Evolutionary conservation across 441 rosid species (phyloP).

Genomic region (Erodium texanum): DNA sequence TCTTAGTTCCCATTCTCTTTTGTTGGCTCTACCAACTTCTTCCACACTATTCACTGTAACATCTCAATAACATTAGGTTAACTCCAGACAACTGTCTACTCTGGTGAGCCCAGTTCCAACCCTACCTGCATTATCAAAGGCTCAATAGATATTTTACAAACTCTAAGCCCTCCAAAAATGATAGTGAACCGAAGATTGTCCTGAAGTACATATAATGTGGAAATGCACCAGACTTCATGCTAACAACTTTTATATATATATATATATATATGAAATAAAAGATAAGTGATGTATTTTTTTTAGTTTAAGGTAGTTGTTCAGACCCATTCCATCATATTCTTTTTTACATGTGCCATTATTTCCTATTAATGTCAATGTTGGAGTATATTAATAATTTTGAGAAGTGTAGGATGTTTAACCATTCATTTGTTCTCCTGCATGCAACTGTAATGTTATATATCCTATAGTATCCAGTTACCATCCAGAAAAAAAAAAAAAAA

Average conservation of each 20-base stretch:
- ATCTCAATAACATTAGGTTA: not conserved
- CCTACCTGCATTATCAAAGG: not conserved
- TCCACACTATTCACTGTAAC: not conserved
- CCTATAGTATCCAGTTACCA: constrained; percentile 13
- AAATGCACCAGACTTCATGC: too few relatives aligned
- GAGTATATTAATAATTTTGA: not conserved
- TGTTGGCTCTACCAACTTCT: not conserved
- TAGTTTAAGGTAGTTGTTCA: not conserved
- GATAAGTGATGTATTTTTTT: not conserved
- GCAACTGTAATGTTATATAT: not conserved
- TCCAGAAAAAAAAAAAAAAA: too few relatives aligned
- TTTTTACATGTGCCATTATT: not conserved
- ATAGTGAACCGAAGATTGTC: not conserved
- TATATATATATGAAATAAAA: too few relatives aligned
- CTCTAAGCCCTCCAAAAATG: not conserved
- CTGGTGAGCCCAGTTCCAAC: not conserved
- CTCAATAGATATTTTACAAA: not conserved
- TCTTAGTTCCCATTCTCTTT: not conserved
- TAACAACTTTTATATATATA: too few relatives aligned
- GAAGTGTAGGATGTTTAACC: not conserved
- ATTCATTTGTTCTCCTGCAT: constrained; percentile 1
- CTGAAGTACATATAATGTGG: too few relatives aligned
- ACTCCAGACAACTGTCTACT: not conserved
- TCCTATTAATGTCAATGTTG: not conserved
- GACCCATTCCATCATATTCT: not conserved